phyloP scores from a whole-genome alignment of 192 early-diverging fungal genomes.

The Coemansia erecta region DNA sequence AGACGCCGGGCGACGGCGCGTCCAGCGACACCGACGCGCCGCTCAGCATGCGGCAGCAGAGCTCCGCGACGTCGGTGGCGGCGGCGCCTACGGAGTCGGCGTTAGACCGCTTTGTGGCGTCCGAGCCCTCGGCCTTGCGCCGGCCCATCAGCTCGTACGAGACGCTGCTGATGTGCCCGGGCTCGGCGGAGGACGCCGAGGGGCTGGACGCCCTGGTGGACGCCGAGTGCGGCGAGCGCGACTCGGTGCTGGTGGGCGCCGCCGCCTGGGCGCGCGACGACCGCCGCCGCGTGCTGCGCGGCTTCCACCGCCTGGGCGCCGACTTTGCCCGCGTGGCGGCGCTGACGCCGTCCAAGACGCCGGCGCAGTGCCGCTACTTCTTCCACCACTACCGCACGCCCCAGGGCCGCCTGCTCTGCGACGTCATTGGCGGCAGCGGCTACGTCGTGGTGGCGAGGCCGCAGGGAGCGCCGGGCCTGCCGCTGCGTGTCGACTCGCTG shows the following conservation, averaged over 20 bases:
- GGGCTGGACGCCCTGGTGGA: slow-evolving; percentile 17
- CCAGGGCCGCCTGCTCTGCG: slow-evolving; percentile 25
- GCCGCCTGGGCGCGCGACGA: slow-evolving; percentile 55
- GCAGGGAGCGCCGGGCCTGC: no score
- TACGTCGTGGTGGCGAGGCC: background rate
- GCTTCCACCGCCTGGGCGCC: slow-evolving; percentile 62
- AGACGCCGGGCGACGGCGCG: no score
- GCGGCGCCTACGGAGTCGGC: slow-evolving; percentile 29
- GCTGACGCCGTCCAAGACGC: slow-evolving; percentile 73
- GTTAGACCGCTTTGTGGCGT: slow-evolving; percentile 35
- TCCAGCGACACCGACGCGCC: background rate
- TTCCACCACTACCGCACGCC: slow-evolving; percentile 72
- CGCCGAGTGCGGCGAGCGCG: slow-evolving; percentile 14
- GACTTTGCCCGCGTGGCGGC: slow-evolving; percentile 72
- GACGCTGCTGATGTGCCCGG: slow-evolving; percentile 26
- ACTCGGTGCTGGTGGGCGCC: slow-evolving; percentile 39
- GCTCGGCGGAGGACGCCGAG: background rate
- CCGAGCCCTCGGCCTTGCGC: slow-evolving; percentile 8
- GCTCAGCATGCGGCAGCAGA: slow-evolving; percentile 9
- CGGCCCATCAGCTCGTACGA: slow-evolving; percentile 47
- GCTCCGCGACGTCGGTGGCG: background rate
- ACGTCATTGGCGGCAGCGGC: slow-evolving; percentile 7
- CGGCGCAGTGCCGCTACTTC: slow-evolving; percentile 75
- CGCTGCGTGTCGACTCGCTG: no score
- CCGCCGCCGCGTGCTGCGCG: slow-evolving; percentile 60